A percentile compares a stretch with the other conserved stretches of the same genome.
phyloP scores from a whole-genome alignment of 176 grass and related monocot species.

The Triticum urartu region DNA sequence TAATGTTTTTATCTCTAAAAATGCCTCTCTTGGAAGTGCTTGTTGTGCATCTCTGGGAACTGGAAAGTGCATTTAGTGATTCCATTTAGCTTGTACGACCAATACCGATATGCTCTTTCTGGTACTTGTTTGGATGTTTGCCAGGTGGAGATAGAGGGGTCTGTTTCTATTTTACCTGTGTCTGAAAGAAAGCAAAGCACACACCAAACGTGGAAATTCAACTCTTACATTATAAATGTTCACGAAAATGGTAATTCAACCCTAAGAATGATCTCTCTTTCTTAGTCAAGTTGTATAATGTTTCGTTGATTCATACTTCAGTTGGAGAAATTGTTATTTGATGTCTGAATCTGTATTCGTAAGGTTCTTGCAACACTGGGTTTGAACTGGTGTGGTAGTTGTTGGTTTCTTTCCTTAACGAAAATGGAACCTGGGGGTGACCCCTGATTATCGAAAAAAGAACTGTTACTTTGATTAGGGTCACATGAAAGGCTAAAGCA shows the following conservation, averaged over 20 bases:
- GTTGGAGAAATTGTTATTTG: not conserved
- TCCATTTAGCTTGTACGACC: not conserved
- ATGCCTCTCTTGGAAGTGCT: not conserved
- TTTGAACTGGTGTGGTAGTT: too few relatives aligned
- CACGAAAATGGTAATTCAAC: not conserved
- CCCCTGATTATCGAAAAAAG: too few relatives aligned
- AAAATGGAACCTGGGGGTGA: too few relatives aligned
- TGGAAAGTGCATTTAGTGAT: not conserved
- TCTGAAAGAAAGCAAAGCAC: not conserved
- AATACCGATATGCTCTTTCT: not conserved
- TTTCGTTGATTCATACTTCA: not conserved
- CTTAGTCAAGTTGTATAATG: not conserved
- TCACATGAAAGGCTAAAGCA: not conserved
- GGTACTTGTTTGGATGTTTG: conserved; percentile 10
- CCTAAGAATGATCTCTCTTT: not conserved
- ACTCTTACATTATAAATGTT: not conserved
- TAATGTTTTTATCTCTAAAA: not conserved
- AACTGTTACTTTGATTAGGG: not conserved
- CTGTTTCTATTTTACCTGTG: not conserved
- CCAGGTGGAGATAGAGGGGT: not conserved
- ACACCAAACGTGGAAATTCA: conserved; percentile 7
- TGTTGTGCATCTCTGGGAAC: conserved; percentile 1
- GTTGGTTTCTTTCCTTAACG: too few relatives aligned
- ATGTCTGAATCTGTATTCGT: too few relatives aligned
- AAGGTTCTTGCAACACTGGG: too few relatives aligned